Conservation (phyloP, 495 filamentous ascomycete species). For the Daldinia bambusicola region DNA sequence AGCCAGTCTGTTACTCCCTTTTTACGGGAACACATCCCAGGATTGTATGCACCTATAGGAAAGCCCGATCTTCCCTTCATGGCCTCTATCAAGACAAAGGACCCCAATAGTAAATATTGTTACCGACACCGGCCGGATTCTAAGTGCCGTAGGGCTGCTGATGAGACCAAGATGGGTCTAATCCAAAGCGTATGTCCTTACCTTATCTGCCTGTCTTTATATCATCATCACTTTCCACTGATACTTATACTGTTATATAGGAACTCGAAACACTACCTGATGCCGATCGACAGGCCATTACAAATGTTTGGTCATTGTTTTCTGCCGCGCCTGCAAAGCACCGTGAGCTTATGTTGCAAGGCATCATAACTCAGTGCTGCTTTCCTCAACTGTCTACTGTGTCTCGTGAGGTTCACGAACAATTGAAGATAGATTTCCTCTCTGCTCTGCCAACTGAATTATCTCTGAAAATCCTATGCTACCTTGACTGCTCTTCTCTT, state of each 20-base stretch:
- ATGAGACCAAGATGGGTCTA: conserved; percentile 95
- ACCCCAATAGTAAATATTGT: conserved; percentile 89
- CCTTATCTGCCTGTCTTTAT: not conserved
- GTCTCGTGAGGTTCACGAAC: conserved; percentile 83
- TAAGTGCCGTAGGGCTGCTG: conserved; percentile 89
- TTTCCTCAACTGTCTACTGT: conserved; percentile 96
- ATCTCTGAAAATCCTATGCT: conserved; percentile 90
- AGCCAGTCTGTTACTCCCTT: conserved; percentile 78
- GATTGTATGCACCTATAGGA: conserved; percentile 78
- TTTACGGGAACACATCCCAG: conserved; percentile 84
- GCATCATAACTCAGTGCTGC: conserved; percentile 94
- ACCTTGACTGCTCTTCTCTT: conserved; percentile 93
- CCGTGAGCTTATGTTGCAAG: conserved; percentile 92
- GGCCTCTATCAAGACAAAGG: conserved; percentile 56
- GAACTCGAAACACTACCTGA: conserved; percentile 84
- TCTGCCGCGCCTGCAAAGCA: conserved; percentile 94
- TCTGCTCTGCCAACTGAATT: conserved; percentile 88
- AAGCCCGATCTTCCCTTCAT: conserved; percentile 52
- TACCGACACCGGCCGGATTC: conserved; percentile 95
- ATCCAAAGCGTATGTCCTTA: conserved; percentile 76
- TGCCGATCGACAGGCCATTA: conserved; percentile 89
- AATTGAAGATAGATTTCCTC: conserved; percentile 95
- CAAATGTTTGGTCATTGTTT: conserved; percentile 96
- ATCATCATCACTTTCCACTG: not conserved
- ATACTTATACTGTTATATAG: conserved; percentile 51